These are phyloP conservation scores for Pythium guiyangense DNA, from an alignment of 352 stramenopile genomes.

Conservation along the genomic window DNA sequence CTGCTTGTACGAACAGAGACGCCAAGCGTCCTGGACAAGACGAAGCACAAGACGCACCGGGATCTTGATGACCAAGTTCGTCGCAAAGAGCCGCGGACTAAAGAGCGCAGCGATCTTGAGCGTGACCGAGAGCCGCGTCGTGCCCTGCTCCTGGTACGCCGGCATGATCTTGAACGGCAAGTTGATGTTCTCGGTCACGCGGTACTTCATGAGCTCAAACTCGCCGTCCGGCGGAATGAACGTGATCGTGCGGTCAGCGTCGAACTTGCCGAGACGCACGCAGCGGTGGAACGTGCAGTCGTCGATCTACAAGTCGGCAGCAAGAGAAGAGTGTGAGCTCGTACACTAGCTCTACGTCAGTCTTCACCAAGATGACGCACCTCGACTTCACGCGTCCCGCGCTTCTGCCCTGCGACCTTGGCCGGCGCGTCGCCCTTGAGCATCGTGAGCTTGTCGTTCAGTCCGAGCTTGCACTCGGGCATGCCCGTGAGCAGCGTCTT, in stretches of 20 bases:
- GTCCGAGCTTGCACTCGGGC: conserved; percentile 97
- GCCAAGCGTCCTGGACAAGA: background rate
- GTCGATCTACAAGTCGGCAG: conserved; percentile 78
- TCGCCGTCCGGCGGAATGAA: conserved; percentile 98
- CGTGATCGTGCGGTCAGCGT: conserved; percentile 95
- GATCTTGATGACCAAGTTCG: conserved; percentile 96
- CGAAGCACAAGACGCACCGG: conserved; percentile 30
- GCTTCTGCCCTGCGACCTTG: conserved; percentile 69
- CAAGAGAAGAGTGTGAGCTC: no score
- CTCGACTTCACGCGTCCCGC: conserved; percentile 70
- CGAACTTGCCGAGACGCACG: conserved; percentile 97
- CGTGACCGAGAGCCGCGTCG: conserved; percentile 70
- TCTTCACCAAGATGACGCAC: conserved; percentile 5
- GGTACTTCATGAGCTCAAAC: conserved; percentile 99
- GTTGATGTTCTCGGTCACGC: conserved; percentile 97
- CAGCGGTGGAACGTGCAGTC: conserved; percentile 99
- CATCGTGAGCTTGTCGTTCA: conserved; percentile 99
- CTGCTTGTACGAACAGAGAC: background rate
- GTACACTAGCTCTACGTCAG: background rate
- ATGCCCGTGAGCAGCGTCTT: conserved; percentile 97
- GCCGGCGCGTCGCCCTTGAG: conserved; percentile 83
- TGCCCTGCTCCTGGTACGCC: conserved; percentile 93
- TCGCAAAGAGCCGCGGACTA: conserved; percentile 94
- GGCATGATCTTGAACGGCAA: conserved; percentile 98
- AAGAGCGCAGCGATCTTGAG: conserved; percentile 93